phyloP scores from a whole-genome alignment of 768 basidiomycete species.

The Hemileccinum impolitum region DNA sequence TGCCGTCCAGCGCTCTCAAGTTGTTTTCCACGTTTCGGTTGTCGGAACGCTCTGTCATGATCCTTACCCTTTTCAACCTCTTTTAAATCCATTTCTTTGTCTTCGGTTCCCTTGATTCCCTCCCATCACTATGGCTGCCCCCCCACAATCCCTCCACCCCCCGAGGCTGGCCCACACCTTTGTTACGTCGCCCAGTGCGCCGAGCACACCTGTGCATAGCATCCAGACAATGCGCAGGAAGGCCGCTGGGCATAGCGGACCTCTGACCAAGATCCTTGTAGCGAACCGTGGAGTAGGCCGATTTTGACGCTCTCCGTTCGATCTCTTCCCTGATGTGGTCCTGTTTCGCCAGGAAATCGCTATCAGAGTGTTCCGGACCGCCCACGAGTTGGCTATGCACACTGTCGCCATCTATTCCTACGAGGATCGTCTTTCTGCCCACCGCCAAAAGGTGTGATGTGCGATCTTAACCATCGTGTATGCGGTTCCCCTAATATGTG shows the following conservation, averaged over 20 bases:
- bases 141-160: slow-evolving; percentile 53
- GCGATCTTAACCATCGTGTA: slow-evolving; percentile 23
- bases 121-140: slow-evolving; percentile 26
- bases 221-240: slow-evolving; percentile 90
- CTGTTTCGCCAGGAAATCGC: slow-evolving; percentile 81
- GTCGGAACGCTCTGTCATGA: background rate
- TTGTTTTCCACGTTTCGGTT: background rate
- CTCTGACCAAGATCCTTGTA: slow-evolving; percentile 87
- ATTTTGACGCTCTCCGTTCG: slow-evolving; percentile 5
- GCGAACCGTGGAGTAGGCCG: slow-evolving; percentile 83
- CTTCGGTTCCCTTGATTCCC: slow-evolving; percentile 7
- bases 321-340: slow-evolving; percentile 1
- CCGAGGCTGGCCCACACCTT: slow-evolving; percentile 72
- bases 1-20: background rate
- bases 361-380: slow-evolving; percentile 95
- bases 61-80: background rate
- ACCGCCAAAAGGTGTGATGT: slow-evolving; percentile 88
- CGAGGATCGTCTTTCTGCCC: slow-evolving; percentile 95
- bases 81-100: slow-evolving; percentile 7
- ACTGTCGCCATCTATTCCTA: slow-evolving; percentile 98
- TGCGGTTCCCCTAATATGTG: slow-evolving; percentile 17
- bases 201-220: slow-evolving; percentile 84
- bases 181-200: slow-evolving; percentile 68
- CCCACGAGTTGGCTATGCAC: slow-evolving; percentile 98
- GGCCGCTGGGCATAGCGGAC: slow-evolving; percentile 86